A percentile compares a stretch with the other conserved stretches of the same genome.
Evolutionary conservation across 805 yeast species (phyloP).

Genomic region (Yarrowia sp.): DNA sequence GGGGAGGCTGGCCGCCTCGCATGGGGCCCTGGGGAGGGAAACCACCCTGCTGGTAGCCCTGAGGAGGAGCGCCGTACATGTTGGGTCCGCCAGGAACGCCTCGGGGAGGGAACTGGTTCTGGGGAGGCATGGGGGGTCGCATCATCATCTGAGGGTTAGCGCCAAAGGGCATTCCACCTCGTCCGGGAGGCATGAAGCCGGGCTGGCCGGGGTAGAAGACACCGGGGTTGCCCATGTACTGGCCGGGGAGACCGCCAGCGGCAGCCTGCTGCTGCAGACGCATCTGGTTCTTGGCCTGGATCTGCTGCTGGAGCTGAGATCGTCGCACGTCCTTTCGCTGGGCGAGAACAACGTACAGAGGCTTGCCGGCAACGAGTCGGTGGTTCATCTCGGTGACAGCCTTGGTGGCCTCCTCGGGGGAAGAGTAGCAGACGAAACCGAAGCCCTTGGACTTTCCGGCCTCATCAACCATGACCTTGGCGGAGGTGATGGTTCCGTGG

Average conservation of each 20-base stretch:
- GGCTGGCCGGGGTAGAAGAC: constrained; percentile 76
- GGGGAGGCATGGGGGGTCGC: constrained; percentile 50
- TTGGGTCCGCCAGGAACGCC: constrained; percentile 79
- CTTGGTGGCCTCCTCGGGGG: constrained; percentile 98
- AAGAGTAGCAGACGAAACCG: constrained; percentile 96
- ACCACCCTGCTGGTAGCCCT: constrained; percentile 56
- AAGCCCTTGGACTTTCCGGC: constrained; percentile 95
- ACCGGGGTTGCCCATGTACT: constrained; percentile 78
- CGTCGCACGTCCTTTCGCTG: constrained; percentile 98
- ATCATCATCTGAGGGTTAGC: constrained; percentile 52
- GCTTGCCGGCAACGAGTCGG: constrained; percentile 92
- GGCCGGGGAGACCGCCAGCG: constrained; percentile 79
- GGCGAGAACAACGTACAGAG: constrained; percentile 97
- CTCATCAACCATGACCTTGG: constrained; percentile 95
- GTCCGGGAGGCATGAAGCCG: constrained; percentile 87
- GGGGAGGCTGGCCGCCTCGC: constrained; percentile 46
- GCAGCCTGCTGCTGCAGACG: constrained; percentile 94
- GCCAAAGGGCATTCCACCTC: constrained; percentile 57
- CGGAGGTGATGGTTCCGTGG: constrained; percentile 94
- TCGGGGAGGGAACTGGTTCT: constrained; percentile 59
- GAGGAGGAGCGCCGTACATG: constrained; percentile 80
- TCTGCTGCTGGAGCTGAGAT: constrained; percentile 95
- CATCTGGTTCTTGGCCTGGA: constrained; percentile 97
- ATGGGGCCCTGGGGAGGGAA: constrained; percentile 46
- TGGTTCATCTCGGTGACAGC: constrained; percentile 99